Percentiles rank a stretch among this genome's conserved stretches.
These are phyloP conservation scores for Grosmannia penicillata DNA, from an alignment of 2,329 filamentous ascomycete genomes.

Conservation along the genomic window DNA sequence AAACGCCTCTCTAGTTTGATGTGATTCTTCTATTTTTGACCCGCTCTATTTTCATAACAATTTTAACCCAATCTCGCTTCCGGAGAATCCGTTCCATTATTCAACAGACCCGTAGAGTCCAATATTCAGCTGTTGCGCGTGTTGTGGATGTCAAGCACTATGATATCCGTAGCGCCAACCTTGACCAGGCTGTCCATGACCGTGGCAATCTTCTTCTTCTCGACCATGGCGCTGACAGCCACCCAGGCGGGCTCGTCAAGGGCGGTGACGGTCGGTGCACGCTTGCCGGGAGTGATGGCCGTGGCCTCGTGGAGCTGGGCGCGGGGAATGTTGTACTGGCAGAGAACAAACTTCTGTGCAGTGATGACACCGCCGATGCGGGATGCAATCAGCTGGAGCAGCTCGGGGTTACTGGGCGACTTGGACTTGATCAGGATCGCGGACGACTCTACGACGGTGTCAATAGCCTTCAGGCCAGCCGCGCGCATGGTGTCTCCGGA, in stretches of 20 bases:
- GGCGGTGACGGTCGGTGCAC: constrained; percentile 80
- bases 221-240: constrained; percentile 86
- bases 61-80: neutral
- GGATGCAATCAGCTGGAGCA: constrained; percentile 72
- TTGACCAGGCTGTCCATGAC: constrained; percentile 75
- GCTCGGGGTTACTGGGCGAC: constrained; percentile 60
- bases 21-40: neutral
- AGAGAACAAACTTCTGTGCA: constrained; percentile 84
- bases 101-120: no score
- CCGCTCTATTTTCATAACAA: neutral
- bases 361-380: constrained; percentile 90
- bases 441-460: constrained; percentile 77
- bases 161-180: constrained; percentile 68
- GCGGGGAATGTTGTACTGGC: constrained; percentile 87
- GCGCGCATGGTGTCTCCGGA: constrained; percentile 98
- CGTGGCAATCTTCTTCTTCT: constrained; percentile 68
- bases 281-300: constrained; percentile 80
- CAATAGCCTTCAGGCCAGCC: constrained; percentile 83
- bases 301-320: constrained; percentile 49
- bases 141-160: constrained; percentile 79
- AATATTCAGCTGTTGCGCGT: constrained; percentile 15
- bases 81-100: no score
- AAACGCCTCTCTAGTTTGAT: no score
- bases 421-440: constrained; percentile 89
- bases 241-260: constrained; percentile 87